Conservation (phyloP, 805 yeast species). For the Ogataea kodamae region DNA sequence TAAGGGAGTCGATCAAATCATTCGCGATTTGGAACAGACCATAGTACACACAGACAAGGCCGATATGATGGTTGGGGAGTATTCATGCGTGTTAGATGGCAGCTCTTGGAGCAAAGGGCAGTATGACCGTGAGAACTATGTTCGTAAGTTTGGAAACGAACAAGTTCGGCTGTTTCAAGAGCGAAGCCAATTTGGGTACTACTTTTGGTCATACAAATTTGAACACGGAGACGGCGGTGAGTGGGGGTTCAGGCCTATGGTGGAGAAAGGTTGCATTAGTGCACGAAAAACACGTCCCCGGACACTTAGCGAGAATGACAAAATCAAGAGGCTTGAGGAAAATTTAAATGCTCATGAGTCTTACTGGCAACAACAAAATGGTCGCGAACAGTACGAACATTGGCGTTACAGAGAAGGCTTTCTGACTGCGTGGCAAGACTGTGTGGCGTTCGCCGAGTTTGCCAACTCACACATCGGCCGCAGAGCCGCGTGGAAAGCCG, state of each 20-base stretch:
- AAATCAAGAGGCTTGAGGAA: slow-evolving; percentile 38
- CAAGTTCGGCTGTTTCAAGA: slow-evolving; percentile 46
- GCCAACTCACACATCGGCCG: slow-evolving; percentile 76
- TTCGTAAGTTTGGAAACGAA: slow-evolving; percentile 56
- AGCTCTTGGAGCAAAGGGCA: slow-evolving; percentile 58
- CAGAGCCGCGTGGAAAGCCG: slow-evolving; percentile 58
- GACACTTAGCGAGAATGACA: slow-evolving; percentile 40
- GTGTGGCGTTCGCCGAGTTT: slow-evolving; percentile 61
- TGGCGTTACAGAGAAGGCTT: slow-evolving; percentile 81
- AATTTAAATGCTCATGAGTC: slow-evolving; percentile 46
- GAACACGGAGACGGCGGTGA: slow-evolving; percentile 91
- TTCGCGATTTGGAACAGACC: slow-evolving; percentile 49
- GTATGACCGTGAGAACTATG: slow-evolving; percentile 50
- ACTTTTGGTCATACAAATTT: slow-evolving; percentile 90
- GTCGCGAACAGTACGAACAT: slow-evolving; percentile 67
- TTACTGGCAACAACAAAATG: slow-evolving; percentile 66
- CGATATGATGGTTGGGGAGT: slow-evolving; percentile 86
- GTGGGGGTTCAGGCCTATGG: slow-evolving; percentile 88
- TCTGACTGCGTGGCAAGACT: slow-evolving; percentile 70
- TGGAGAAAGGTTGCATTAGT: slow-evolving; percentile 56
- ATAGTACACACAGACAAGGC: slow-evolving; percentile 42
- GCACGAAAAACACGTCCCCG: slow-evolving; percentile 21
- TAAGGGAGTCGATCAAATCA: slow-evolving; percentile 63
- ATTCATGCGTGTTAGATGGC: slow-evolving; percentile 81
- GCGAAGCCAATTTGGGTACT: slow-evolving; percentile 66